A percentile compares a stretch with the other conserved stretches of the same genome.
Evolutionary conservation across 768 basidiomycete species (phyloP).

Genomic region (Tylopilus felleus): DNA sequence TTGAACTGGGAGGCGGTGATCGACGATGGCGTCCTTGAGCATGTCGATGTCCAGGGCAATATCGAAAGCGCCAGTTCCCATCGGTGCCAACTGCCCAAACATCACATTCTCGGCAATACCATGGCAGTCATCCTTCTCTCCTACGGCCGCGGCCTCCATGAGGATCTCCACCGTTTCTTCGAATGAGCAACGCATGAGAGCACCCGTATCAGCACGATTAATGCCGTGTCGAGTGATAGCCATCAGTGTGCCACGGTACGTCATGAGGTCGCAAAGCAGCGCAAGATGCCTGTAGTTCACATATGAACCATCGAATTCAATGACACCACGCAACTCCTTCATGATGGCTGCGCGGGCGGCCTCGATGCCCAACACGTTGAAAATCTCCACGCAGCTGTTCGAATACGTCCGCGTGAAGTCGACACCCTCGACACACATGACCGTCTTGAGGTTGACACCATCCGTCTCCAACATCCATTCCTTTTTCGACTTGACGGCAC

Average conservation of each 20-base stretch:
- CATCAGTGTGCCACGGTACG: conserved; percentile 91
- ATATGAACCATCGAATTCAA: conserved; percentile 99
- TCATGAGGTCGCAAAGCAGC: conserved; percentile 98
- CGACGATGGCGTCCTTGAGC: conserved; percentile 97
- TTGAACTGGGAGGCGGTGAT: conserved; percentile 88
- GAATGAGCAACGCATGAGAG: conserved; percentile 97
- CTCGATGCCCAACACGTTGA: conserved; percentile 94
- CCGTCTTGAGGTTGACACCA: conserved; percentile 91
- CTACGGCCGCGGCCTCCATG: conserved; percentile 97
- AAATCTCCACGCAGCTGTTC: conserved; percentile 94
- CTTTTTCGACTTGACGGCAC: conserved; percentile 56
- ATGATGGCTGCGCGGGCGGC: conserved; percentile 93
- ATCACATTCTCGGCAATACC: conserved; percentile 99
- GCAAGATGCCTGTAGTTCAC: conserved; percentile 98
- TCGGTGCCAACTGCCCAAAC: conserved; percentile 99
- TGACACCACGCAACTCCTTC: conserved; percentile 90
- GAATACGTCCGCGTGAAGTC: conserved; percentile 93
- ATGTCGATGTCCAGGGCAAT: conserved; percentile 96
- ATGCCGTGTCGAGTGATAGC: conserved; percentile 99
- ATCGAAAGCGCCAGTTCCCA: conserved; percentile 97
- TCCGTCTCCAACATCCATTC: conserved; percentile 99
- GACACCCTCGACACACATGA: conserved; percentile 93
- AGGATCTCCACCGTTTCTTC: conserved; percentile 99
- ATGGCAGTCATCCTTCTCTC: conserved; percentile 97
- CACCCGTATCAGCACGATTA: conserved; percentile 98